phyloP scores from a whole-genome alignment of 352 stramenopile species.

The Phytophthora megakarya region DNA sequence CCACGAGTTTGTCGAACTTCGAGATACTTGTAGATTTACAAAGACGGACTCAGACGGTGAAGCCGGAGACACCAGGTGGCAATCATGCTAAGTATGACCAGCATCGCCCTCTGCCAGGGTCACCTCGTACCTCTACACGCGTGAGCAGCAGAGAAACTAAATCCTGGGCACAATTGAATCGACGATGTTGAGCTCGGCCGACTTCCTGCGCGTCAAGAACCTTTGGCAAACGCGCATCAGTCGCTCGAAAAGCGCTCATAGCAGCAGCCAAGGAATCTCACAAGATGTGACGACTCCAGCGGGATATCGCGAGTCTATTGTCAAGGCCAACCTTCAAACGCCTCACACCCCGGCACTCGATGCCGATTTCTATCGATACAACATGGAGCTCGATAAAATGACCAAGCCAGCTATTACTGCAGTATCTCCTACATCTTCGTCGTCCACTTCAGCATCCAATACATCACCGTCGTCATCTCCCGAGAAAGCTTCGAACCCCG shows the following conservation, averaged over 20 bases:
- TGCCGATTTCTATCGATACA: slow-evolving; percentile 26
- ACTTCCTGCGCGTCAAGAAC: slow-evolving; percentile 51
- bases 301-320: slow-evolving; percentile 19
- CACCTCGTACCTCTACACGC: slow-evolving; percentile 34
- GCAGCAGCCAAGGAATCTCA: slow-evolving; percentile 3
- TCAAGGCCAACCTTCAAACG: slow-evolving; percentile 10
- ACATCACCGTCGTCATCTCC: slow-evolving; percentile 31
- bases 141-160: slow-evolving; percentile 5
- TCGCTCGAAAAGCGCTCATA: slow-evolving; percentile 37
- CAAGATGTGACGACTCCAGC: slow-evolving; percentile 4
- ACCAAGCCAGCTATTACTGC: slow-evolving; percentile 4
- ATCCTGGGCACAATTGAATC: neutral
- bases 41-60: slow-evolving; percentile 1
- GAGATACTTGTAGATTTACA: too few species aligned
- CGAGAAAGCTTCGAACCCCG: slow-evolving; percentile 30
- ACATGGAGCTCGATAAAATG: slow-evolving; percentile 7
- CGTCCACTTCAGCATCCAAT: slow-evolving; percentile 28
- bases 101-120: slow-evolving; percentile 23
- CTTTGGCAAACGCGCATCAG: slow-evolving; percentile 69
- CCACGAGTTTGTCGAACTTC: too few species aligned
- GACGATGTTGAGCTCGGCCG: slow-evolving; percentile 20
- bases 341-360: slow-evolving; percentile 45
- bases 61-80: slow-evolving; percentile 31
- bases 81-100: slow-evolving; percentile 29
- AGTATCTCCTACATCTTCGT: slow-evolving; percentile 26